A percentile compares a stretch with the other conserved stretches of the same genome.
These are phyloP conservation scores for Aspergillus eucalypticola DNA, from an alignment of 2,329 filamentous ascomycete genomes.

Conservation along the genomic window DNA sequence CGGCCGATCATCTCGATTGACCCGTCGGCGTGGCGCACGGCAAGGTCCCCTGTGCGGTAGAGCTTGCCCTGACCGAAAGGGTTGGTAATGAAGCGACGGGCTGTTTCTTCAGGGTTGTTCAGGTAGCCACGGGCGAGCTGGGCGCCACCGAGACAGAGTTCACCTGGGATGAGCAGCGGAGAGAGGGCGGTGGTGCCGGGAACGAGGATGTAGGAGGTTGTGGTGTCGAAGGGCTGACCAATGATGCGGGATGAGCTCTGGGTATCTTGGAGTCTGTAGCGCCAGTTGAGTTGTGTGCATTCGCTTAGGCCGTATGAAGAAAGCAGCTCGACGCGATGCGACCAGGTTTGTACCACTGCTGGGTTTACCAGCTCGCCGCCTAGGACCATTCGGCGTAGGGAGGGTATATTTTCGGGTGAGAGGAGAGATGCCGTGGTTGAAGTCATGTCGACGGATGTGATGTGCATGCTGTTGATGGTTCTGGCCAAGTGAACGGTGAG, in stretches of 20 bases:
- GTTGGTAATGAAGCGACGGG: slow-evolving; percentile 12
- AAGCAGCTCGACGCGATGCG: slow-evolving; percentile 12
- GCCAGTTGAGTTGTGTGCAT: slow-evolving; percentile 19
- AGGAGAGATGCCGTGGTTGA: slow-evolving; percentile 12
- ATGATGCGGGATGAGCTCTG: slow-evolving; percentile 3
- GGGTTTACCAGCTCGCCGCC: slow-evolving; percentile 13
- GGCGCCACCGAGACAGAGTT: slow-evolving; percentile 16
- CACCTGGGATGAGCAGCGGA: slow-evolving; percentile 15
- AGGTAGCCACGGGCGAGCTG: slow-evolving; percentile 18
- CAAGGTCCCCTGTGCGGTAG: slow-evolving; percentile 26
- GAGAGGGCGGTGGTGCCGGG: slow-evolving; percentile 11
- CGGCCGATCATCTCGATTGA: slow-evolving; percentile 47
- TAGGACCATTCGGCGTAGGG: slow-evolving; percentile 13
- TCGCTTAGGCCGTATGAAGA: slow-evolving; percentile 23
- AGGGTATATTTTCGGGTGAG: slow-evolving; percentile 10
- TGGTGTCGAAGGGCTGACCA: slow-evolving; percentile 17
- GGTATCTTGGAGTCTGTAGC: neutral
- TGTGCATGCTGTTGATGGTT: slow-evolving; percentile 12
- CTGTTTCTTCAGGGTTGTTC: slow-evolving; percentile 5
- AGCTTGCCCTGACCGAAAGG: slow-evolving; percentile 14
- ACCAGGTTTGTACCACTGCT: slow-evolving; percentile 13
- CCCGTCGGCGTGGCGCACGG: slow-evolving; percentile 13
- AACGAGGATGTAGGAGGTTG: slow-evolving; percentile 14
- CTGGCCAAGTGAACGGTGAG: slow-evolving; percentile 5
- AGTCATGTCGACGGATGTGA: slow-evolving; percentile 15